phyloP scores from a whole-genome alignment of 2,329 filamentous ascomycete species.

The Trichoderma sp. region DNA sequence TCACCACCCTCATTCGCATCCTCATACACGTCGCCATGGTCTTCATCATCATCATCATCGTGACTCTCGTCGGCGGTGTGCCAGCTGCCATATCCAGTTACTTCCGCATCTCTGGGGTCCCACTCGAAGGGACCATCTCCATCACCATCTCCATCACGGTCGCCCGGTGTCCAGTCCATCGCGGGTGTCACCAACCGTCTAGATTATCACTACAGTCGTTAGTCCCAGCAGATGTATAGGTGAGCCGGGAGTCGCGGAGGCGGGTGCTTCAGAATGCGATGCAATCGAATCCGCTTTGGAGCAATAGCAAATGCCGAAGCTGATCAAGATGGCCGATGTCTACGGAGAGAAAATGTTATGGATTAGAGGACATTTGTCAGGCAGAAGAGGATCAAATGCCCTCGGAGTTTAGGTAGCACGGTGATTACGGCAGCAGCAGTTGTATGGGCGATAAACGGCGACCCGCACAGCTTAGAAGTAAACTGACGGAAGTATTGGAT shows the following conservation, averaged over 20 bases:
- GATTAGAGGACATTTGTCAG: not conserved
- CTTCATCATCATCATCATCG: conserved; percentile 1
- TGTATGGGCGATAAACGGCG: not conserved
- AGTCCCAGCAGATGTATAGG: not conserved
- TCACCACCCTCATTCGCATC: conserved; percentile 14
- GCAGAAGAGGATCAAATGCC: not conserved
- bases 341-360: not conserved
- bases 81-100: not conserved
- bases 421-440: conserved; percentile 1
- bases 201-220: not conserved
- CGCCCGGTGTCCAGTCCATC: not conserved
- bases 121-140: not conserved
- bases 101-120: conserved; percentile 4
- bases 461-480: not conserved
- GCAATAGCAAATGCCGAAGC: not conserved
- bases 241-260: not conserved
- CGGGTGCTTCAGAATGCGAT: not conserved
- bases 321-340: not conserved
- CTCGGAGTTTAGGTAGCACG: conserved; percentile 1
- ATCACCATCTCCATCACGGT: not conserved
- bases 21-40: conserved; percentile 14
- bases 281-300: not conserved
- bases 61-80: not conserved
- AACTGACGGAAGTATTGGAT: not conserved
- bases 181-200: not conserved